Evolutionary conservation across 768 basidiomycete genomes (phyloP).

Genomic region (Tricholomella constricta): DNA sequence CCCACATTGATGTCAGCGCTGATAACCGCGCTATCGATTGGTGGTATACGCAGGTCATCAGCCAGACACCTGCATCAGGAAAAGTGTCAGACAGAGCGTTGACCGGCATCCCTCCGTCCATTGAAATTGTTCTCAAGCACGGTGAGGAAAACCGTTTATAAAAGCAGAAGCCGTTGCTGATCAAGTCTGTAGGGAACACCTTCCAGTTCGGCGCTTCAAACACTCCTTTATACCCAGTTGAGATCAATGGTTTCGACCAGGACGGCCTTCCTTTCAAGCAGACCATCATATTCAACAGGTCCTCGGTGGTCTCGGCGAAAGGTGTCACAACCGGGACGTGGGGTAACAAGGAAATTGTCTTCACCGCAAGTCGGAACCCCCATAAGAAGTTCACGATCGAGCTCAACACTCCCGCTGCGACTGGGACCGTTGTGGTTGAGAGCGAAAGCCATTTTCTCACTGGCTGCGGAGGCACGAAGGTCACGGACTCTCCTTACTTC

Average conservation of each 20-base stretch:
- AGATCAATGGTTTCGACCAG: slow-evolving; percentile 15
- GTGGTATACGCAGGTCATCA: slow-evolving; percentile 18
- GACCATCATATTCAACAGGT: slow-evolving; percentile 11
- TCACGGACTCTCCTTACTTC: slow-evolving; percentile 16
- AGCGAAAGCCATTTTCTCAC: slow-evolving; percentile 13
- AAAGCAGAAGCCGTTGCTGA: neutral
- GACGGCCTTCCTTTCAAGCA: slow-evolving; percentile 14
- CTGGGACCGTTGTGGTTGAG: slow-evolving; percentile 8
- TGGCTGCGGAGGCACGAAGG: slow-evolving; percentile 11
- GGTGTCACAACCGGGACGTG: slow-evolving; percentile 11
- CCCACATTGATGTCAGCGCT: slow-evolving; percentile 13
- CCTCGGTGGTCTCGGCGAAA: neutral
- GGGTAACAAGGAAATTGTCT: slow-evolving; percentile 13
- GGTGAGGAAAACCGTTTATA: neutral
- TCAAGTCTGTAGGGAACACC: slow-evolving; percentile 13
- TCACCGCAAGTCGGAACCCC: neutral
- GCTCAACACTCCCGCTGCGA: slow-evolving; percentile 10
- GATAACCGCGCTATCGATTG: slow-evolving; percentile 17
- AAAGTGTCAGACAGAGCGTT: no score
- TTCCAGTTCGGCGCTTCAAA: slow-evolving; percentile 13
- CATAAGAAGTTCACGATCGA: slow-evolving; percentile 6
- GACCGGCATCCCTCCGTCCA: slow-evolving; percentile 16
- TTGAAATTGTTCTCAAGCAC: slow-evolving; percentile 18
- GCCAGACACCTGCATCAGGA: slow-evolving; percentile 9
- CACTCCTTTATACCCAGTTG: slow-evolving; percentile 11